Evolutionary conservation across 2,329 filamentous ascomycete genomes (phyloP).

Genomic region (Thermomyces lanuginosus): DNA sequence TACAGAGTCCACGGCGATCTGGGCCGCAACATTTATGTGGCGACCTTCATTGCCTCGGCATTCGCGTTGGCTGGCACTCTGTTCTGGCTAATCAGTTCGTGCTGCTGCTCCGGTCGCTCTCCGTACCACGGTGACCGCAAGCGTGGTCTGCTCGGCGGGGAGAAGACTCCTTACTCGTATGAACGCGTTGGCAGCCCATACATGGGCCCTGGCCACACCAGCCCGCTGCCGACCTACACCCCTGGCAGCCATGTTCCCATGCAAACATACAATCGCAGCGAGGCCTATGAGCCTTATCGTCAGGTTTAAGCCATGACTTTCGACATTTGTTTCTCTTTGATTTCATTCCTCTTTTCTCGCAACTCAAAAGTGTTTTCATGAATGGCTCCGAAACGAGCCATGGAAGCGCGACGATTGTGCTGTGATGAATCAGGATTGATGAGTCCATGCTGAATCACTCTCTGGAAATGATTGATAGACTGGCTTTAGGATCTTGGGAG

Average conservation of each 20-base stretch:
- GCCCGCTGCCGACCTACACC: conserved; percentile 8
- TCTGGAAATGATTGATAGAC: no score
- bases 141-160: conserved; percentile 30
- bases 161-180: conserved; percentile 47
- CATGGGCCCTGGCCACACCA: conserved; percentile 4
- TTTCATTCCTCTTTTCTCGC: conserved; percentile 2
- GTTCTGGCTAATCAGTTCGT: conserved; percentile 85
- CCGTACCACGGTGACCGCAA: conserved; percentile 28
- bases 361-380: background rate
- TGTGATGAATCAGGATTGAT: no score
- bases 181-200: conserved; percentile 34
- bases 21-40: conserved; percentile 52
- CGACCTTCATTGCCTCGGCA: conserved; percentile 64
- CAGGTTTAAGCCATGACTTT: conserved; percentile 14
- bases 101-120: conserved; percentile 67
- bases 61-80: conserved; percentile 59
- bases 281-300: conserved; percentile 23
- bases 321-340: conserved; percentile 3
- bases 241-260: conserved; percentile 12
- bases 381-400: no score
- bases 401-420: no score
- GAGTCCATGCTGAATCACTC: no score
- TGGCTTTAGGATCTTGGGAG: no score
- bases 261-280: conserved; percentile 11
- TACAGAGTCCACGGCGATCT: conserved; percentile 55